Base-by-base conservation (phyloP, 768 basidiomycete species). In the Vararia minispora region DNA sequence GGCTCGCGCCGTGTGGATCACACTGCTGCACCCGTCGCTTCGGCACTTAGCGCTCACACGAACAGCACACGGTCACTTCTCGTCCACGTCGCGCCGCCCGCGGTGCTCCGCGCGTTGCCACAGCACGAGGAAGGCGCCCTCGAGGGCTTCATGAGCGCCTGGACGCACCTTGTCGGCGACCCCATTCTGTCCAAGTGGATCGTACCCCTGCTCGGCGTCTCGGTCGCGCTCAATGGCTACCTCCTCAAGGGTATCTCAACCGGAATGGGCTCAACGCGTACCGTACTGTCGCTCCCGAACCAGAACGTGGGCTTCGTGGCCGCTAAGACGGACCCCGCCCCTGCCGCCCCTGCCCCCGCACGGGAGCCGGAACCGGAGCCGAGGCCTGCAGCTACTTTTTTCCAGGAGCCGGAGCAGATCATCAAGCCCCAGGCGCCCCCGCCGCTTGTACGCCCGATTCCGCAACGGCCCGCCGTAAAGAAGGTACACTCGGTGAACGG, bases 111-210 rank as follows among this genome's bases (percentile, higher is more conserved):
- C 26, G 67, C 76, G 38, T 37, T 68, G n/a, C 56, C 62, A 23
- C 12, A 31, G 11, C 39, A 40, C 26, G 35, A 70, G 3, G 65
- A 62, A 18, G 76, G 79, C 41, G 61, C 73, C 16, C 62, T 94
- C 38, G 89, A 92, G 43, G 69, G 73, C 43, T 92, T 92, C 66
- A 86, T 95, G 84, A 74, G 75, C 29, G 71, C 74, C 3, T 97
- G 92, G 92, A 87, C 88, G 7, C 63, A 66, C 11, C 77, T 97
- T 47, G 89, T 97, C 35, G 90, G 90, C 26, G 94, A 99, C 53
- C 94, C 94, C 1, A 74, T 97, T 35, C 62, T 98, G 44, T 80
- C 76, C 51, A 98, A 98, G 63, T 92, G 88, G 84, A 91, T 98
- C 54, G 86, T 97, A 34, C 69, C 87, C 40, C 68, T 85, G 12